Evolutionary conservation across 2,329 filamentous ascomycete species (phyloP).

Genomic region (Nannizzia gypsea): DNA sequence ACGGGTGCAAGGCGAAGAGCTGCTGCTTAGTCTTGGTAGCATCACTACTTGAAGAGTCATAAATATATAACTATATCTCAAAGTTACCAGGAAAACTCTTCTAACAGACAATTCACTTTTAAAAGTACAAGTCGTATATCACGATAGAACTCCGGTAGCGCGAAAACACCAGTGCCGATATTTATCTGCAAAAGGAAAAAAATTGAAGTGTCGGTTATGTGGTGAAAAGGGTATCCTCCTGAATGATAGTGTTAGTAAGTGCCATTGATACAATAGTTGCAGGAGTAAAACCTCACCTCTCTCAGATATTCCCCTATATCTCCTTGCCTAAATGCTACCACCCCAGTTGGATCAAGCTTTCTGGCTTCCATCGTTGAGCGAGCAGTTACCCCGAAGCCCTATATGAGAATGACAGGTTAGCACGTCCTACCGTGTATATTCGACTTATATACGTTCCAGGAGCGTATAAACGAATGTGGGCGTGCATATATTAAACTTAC

Average conservation of each 20-base stretch:
- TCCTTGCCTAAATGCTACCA: constrained; percentile 80
- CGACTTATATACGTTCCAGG: too few species aligned
- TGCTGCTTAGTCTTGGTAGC: background rate
- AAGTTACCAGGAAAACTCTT: background rate
- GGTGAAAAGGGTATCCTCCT: constrained; percentile 52
- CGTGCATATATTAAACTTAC: constrained; percentile 27
- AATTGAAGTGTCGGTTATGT: constrained; percentile 24
- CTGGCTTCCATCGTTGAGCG: constrained; percentile 72
- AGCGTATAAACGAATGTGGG: too few species aligned
- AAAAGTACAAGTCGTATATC: background rate
- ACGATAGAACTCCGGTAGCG: constrained; percentile 2
- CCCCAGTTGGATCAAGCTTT: constrained; percentile 76
- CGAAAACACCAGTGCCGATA: background rate
- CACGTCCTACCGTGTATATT: background rate
- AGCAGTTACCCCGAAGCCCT: constrained; percentile 89
- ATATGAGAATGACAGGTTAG: constrained; percentile 12
- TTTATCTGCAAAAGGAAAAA: background rate
- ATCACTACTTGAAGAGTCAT: background rate
- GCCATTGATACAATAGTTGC: background rate
- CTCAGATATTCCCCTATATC: constrained; percentile 92
- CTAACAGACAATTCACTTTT: background rate
- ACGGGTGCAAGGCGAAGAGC: background rate
- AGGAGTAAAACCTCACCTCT: constrained; percentile 40
- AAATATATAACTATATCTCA: background rate
- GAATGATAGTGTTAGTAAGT: constrained; percentile 11